Percentiles rank a stretch among this genome's conserved stretches.
phyloP scores from a whole-genome alignment of 768 basidiomycete genomes.

The Sarcomyxa edulis region DNA sequence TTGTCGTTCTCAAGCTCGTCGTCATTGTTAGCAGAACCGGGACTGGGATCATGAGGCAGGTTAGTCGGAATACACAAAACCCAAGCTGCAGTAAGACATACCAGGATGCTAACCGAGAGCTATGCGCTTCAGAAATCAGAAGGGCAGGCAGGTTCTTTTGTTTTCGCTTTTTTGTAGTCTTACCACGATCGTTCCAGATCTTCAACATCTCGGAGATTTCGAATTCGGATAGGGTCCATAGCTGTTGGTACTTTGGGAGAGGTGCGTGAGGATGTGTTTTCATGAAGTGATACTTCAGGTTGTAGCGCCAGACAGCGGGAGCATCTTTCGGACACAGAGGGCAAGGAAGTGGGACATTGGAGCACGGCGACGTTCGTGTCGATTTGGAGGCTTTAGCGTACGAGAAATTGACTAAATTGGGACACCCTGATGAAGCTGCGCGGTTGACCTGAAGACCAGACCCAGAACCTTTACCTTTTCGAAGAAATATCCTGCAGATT shows the following conservation, averaged over 20 bases:
- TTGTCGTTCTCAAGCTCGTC: no score
- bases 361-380: slow-evolving; percentile 11
- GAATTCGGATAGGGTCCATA: slow-evolving; percentile 12
- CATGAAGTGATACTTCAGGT: background rate
- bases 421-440: slow-evolving; percentile 11
- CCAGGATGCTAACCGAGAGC: no score
- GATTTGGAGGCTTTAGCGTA: slow-evolving; percentile 15
- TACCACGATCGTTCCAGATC: no score
- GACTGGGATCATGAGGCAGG: no score
- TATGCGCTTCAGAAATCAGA: no score
- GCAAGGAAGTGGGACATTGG: slow-evolving; percentile 19
- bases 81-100: no score
- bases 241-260: slow-evolving; percentile 7
- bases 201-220: slow-evolving; percentile 13
- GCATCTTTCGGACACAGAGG: no score
- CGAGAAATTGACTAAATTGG: slow-evolving; percentile 9
- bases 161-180: no score
- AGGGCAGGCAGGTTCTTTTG: no score
- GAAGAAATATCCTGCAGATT: slow-evolving; percentile 14
- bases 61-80: no score
- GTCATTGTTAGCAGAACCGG: no score
- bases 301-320: slow-evolving; percentile 5
- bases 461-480: slow-evolving; percentile 15
- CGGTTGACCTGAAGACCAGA: slow-evolving; percentile 13
- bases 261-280: slow-evolving; percentile 4